phyloP scores from a whole-genome alignment of 2,329 filamentous ascomycete genomes.

The Aureobasidium pullulans region DNA sequence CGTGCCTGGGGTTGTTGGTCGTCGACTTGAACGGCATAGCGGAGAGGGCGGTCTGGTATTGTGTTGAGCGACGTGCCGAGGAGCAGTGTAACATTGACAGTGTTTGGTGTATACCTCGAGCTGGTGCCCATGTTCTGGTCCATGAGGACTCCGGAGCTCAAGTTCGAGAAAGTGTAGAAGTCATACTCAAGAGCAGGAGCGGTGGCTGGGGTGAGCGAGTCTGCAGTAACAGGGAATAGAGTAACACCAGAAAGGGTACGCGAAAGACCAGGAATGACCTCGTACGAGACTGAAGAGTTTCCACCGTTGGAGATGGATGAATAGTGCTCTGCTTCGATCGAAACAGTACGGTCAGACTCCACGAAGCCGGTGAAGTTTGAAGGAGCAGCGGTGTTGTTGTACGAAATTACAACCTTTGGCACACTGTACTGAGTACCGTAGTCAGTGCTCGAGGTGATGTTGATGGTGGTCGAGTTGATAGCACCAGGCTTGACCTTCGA shows the following conservation, averaged over 20 bases:
- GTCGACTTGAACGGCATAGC: conserved; percentile 33
- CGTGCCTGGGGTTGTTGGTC: conserved; percentile 20
- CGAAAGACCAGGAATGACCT: conserved; percentile 48
- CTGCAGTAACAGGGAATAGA: conserved; percentile 45
- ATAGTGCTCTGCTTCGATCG: conserved; percentile 31
- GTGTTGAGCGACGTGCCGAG: conserved; percentile 25
- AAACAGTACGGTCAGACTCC: conserved; percentile 46
- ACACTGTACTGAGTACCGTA: conserved; percentile 36
- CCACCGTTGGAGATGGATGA: conserved; percentile 18
- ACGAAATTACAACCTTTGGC: conserved; percentile 46
- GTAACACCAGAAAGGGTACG: conserved; percentile 53
- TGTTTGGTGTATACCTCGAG: conserved; percentile 27
- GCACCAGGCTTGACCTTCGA: conserved; percentile 34
- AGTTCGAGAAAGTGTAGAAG: conserved; percentile 53
- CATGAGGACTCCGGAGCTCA: conserved; percentile 26
- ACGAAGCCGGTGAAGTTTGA: conserved; percentile 54
- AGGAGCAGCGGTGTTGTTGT: conserved; percentile 44
- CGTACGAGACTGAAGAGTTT: conserved; percentile 37
- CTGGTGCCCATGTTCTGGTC: conserved; percentile 32
- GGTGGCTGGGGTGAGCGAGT: conserved; percentile 42
- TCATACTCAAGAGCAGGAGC: conserved; percentile 54
- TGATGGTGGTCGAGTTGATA: conserved; percentile 36
- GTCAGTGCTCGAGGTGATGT: conserved; percentile 45
- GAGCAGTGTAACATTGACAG: conserved; percentile 28
- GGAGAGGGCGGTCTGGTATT: conserved; percentile 22